These are phyloP conservation scores for Trypanosoma melophagium DNA, from an alignment of 208 protist species.

Conservation along the genomic window DNA sequence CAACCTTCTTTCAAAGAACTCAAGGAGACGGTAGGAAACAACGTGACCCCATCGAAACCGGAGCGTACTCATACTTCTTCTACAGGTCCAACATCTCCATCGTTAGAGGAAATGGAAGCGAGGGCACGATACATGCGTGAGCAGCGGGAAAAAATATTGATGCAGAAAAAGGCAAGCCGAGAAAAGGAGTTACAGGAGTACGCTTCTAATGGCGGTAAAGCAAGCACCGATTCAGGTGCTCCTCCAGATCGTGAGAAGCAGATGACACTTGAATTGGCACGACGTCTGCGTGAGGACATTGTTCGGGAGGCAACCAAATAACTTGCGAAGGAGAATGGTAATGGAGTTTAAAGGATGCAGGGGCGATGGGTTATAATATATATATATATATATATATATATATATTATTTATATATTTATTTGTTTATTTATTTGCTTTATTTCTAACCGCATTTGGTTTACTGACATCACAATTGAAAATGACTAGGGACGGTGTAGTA, in stretches of 20 bases:
- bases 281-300: constrained; percentile 80
- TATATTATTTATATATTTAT: too few relatives aligned
- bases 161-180: constrained; percentile 69
- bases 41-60: background rate
- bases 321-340: constrained; percentile 8
- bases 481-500: too few relatives aligned
- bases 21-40: constrained; percentile 21
- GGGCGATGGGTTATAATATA: too few relatives aligned
- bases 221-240: constrained; percentile 8
- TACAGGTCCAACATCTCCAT: constrained; percentile 6
- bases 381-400: too few relatives aligned
- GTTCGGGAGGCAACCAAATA: constrained; percentile 62
- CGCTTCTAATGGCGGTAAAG: constrained; percentile 14
- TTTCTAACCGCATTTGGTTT: too few relatives aligned
- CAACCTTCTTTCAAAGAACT: constrained; percentile 46
- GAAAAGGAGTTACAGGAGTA: constrained; percentile 73
- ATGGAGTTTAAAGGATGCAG: background rate
- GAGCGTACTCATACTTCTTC: background rate
- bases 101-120: constrained; percentile 71
- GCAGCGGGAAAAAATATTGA: constrained; percentile 80
- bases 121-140: constrained; percentile 79
- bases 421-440: too few relatives aligned
- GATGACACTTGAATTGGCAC: constrained; percentile 81
- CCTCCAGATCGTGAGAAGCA: constrained; percentile 39
- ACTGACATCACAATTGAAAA: too few relatives aligned